phyloP scores from a whole-genome alignment of 768 basidiomycete genomes.

The Fomitopsis pulvina region DNA sequence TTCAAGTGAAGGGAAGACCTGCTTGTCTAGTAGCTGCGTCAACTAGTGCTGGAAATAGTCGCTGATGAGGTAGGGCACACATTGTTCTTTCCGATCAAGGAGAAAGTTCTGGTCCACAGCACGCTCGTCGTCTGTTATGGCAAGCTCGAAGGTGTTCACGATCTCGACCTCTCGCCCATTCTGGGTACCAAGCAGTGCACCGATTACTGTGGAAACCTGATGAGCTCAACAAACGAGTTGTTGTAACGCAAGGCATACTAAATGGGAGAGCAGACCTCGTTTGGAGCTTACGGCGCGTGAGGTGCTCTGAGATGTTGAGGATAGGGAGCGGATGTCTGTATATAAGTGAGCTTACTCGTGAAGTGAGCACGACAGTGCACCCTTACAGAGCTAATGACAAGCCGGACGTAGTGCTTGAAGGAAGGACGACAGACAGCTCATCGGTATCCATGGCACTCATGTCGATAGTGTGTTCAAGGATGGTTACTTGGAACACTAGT shows the following conservation, averaged over 20 bases:
- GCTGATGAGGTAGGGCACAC: constrained; percentile 33
- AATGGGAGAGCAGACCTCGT: constrained; percentile 54
- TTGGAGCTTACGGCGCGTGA: constrained; percentile 79
- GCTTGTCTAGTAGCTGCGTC: constrained; percentile 64
- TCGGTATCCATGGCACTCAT: constrained; percentile 73
- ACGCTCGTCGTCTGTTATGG: constrained; percentile 49
- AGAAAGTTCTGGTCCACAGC: constrained; percentile 79
- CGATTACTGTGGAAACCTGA: constrained; percentile 56
- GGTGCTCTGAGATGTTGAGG: constrained; percentile 93
- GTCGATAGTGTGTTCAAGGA: constrained; percentile 6
- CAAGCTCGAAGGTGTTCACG: constrained; percentile 93
- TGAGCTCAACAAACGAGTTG: not conserved
- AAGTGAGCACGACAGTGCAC: no score
- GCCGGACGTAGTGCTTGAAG: constrained; percentile 65
- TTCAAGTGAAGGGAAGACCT: constrained; percentile 96
- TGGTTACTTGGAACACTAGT: no score
- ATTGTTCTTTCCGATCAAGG: constrained; percentile 80
- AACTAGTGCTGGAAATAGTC: no score
- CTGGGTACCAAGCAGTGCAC: constrained; percentile 91
- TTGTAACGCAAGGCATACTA: constrained; percentile 35
- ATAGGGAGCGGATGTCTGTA: constrained; percentile 92
- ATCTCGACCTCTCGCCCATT: constrained; percentile 94
- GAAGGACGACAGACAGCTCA: constrained; percentile 67
- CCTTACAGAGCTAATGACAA: constrained; percentile 69
- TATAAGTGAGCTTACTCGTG: constrained; percentile 20